Conservation (phyloP, 768 basidiomycete species). For the Naganishia vishniacii region DNA sequence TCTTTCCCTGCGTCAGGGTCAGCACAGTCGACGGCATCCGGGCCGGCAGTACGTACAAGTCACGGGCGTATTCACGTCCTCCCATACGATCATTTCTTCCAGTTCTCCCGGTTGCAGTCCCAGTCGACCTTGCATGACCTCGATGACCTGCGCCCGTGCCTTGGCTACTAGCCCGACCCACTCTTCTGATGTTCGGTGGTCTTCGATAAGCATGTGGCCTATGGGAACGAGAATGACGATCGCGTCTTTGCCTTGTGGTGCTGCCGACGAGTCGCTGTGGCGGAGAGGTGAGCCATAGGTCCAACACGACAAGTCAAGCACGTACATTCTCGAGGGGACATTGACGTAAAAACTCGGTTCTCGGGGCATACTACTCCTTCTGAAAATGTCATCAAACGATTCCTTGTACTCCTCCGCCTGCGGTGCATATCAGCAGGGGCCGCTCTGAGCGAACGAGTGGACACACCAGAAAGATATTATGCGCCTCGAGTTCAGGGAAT, state of each 20-base stretch:
- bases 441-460: not conserved
- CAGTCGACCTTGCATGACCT: slow-evolving; percentile 41
- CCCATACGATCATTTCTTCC: slow-evolving; percentile 47
- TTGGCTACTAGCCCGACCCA: slow-evolving; percentile 45
- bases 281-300: too few relatives aligned
- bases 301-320: too few relatives aligned
- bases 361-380: slow-evolving; percentile 48
- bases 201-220: slow-evolving; percentile 43
- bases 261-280: slow-evolving; percentile 49
- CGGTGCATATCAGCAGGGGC: not conserved
- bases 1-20: slow-evolving; percentile 47
- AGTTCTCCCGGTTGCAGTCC: slow-evolving; percentile 38
- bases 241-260: slow-evolving; percentile 50
- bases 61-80: slow-evolving; percentile 49
- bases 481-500: slow-evolving; percentile 47
- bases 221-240: slow-evolving; percentile 51
- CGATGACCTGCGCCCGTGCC: slow-evolving; percentile 44
- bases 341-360: slow-evolving; percentile 53
- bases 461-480: slow-evolving; percentile 51
- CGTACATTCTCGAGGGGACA: slow-evolving; percentile 48
- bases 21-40: too few relatives aligned
- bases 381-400: slow-evolving; percentile 52
- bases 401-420: slow-evolving; percentile 51
- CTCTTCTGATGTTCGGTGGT: slow-evolving; percentile 36
- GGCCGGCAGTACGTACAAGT: slow-evolving; percentile 51